Base-by-base conservation (phyloP, 768 basidiomycete genomes). In the Leccinum pellstonianum region DNA sequence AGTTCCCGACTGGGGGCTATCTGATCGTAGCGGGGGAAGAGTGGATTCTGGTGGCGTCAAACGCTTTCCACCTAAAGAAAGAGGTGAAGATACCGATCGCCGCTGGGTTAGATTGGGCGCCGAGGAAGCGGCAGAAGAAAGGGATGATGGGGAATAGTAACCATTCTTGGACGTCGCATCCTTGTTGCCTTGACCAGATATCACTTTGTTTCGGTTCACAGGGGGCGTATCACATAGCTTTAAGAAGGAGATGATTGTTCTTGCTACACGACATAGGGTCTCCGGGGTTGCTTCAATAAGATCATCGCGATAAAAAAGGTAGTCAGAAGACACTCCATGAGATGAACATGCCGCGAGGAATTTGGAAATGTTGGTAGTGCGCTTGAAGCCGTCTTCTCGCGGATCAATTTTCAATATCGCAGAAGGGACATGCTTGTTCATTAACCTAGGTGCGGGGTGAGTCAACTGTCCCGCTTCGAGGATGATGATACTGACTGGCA, bases 281-380 rank as follows among this genome's bases (percentile, higher is more conserved):
- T 89, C 86, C 43, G 81, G 74, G 11, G 82, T 80, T 27, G 77
- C 80, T 66, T 87, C 83, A 23, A 83, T 81, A 52, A 92, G 77
- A 69, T 91, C 89, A 66, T 90, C 86, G 4, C 80, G 79, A 48
- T 81, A 79, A 69, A 92, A 90, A 47, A 90, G 73, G 59, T 87
- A 87, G 56, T 86, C 83, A 25, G 81, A 73, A 41, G 80, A 69
- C 25, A 92, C 74, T 4, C 87, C 88, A 64, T 86, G 83, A 43
- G 84, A 82, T 27, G 87, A 81, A 62, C 87, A 91, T 1, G 88
- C 84, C 3, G 88, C 87, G 33, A 92, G 79, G 69, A 93, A 94
- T 71, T 85, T 87, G 41, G 88, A 86, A 23, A 90, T 79, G 67
- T 95, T 95, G 38, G 83, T 81, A 3, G 83, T 82, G 58, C 86